Base-by-base conservation (phyloP, 306 rosid genomes). In the Fragaria nilgerrensis region DNA sequence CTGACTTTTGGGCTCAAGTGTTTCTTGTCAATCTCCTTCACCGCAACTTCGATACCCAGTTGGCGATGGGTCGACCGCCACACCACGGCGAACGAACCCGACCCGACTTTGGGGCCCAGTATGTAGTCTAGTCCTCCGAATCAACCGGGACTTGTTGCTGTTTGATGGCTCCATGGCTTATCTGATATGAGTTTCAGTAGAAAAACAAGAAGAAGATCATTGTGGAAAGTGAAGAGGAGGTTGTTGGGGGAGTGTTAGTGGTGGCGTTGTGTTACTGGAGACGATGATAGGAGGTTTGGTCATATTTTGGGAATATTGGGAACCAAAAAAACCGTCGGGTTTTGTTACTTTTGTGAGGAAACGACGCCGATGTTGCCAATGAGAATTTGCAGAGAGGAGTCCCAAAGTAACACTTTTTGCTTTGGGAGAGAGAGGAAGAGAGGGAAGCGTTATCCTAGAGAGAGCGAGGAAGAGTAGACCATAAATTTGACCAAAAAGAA, bases 41-140 rank as follows among this genome's bases (percentile, higher is more conserved):
- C 83, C 1, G 99, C 99, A 25, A 91, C 86, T 78, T 82, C 93
- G 78, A 72, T 81, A n/a, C 99, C 99, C n/a, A 85, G 78, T 63
- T 69, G 82, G n/a, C 97, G 89, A 58, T 96, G 94, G 78, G 81
- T 80, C 6, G 97, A 76, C 56, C 64, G 86, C 94, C 97, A 89
- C 79, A 96, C 99, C 19, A 88, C 94, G 17, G 99, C 97, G 70
- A 96, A 96, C 0, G 99, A 92, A 75, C 99, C 99, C 59, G 86
- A 89, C 84, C 99, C 99, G 55, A 92, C 77, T 82, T 20, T 83
- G 5, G 85, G 88, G 34, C 94, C 99, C 77, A 96, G 37, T 82
- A 91, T 88, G 86, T 96, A 96, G 74, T 92, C 87, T n/a, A n/a
- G n/a, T n/a, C n/a, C n/a, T 3, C 96, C 99, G 55, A n/a, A 92